A percentile compares a stretch with the other conserved stretches of the same genome.
phyloP scores from a whole-genome alignment of 306 rosid genomes.

The Oxytropis ochrocephala region DNA sequence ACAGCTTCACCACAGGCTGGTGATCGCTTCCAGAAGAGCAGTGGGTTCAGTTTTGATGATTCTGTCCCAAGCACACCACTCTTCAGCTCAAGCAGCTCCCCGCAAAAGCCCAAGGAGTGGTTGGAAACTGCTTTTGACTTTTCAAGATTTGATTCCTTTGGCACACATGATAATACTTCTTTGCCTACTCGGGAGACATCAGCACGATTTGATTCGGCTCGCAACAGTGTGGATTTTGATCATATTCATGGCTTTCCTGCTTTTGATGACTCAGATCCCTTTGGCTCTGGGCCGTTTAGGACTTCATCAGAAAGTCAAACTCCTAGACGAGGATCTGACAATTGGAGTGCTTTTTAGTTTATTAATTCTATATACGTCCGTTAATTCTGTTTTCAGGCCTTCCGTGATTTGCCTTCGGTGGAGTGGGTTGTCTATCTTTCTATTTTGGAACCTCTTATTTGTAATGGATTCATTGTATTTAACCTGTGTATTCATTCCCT shows the following conservation, averaged over 20 bases:
- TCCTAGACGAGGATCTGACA: slow-evolving; percentile 60
- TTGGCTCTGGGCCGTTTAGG: slow-evolving; percentile 75
- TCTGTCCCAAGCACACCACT: slow-evolving; percentile 97
- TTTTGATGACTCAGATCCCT: slow-evolving; percentile 83
- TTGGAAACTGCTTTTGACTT: slow-evolving; percentile 68
- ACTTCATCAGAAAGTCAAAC: slow-evolving; percentile 64
- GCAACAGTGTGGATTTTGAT: slow-evolving; percentile 65
- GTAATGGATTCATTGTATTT: slow-evolving; percentile 55
- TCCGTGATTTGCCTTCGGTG: slow-evolving; percentile 33
- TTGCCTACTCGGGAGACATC: slow-evolving; percentile 46
- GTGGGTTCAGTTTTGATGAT: slow-evolving; percentile 70
- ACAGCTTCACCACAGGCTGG: slow-evolving; percentile 55
- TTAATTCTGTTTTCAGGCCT: slow-evolving; percentile 19
- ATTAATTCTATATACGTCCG: slow-evolving; percentile 8
- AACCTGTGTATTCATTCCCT: slow-evolving; percentile 45
- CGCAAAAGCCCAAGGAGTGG: slow-evolving; percentile 53
- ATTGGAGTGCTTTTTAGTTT: slow-evolving; percentile 85
- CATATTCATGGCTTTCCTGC: slow-evolving; percentile 66
- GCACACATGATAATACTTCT: slow-evolving; percentile 50
- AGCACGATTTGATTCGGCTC: slow-evolving; percentile 65
- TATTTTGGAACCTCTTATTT: slow-evolving; percentile 35
- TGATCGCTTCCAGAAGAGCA: slow-evolving; percentile 51
- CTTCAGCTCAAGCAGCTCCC: slow-evolving; percentile 60
- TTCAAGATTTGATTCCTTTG: slow-evolving; percentile 80
- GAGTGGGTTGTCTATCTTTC: slow-evolving; percentile 37